phyloP scores from a whole-genome alignment of 2,329 filamentous ascomycete species.

The Meredithiella fracta region DNA sequence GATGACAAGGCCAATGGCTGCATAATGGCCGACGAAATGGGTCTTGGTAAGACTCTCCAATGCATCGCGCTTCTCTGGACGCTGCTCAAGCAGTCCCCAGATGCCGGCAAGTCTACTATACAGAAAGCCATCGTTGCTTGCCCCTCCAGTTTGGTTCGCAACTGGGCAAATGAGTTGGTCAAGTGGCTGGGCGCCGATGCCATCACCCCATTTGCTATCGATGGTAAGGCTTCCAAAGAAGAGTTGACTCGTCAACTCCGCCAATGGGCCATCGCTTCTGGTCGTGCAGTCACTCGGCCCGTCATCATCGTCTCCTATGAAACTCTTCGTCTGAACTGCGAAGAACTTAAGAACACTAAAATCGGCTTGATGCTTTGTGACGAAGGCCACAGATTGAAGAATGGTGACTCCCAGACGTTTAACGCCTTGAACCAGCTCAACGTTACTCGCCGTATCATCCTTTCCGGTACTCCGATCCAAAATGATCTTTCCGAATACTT shows the following conservation, averaged over 20 bases:
- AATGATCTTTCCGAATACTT: conserved; percentile 99
- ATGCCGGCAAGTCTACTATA: conserved; percentile 84
- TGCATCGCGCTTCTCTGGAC: conserved; percentile 97
- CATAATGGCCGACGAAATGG: conserved; percentile 99
- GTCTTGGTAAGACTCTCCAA: conserved; percentile 88
- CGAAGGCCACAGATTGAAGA: conserved; percentile 91
- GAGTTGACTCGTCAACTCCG: conserved; percentile 78
- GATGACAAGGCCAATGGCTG: conserved; percentile 88
- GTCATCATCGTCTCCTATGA: conserved; percentile 98
- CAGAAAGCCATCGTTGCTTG: conserved; percentile 96
- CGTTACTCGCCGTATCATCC: conserved; percentile 77
- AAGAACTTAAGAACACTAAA: conserved; percentile 73
- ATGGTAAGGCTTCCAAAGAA: conserved; percentile 90
- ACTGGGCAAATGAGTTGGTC: conserved; percentile 92
- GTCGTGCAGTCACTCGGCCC: conserved; percentile 75
- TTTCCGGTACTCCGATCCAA: conserved; percentile 94
- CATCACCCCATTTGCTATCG: conserved; percentile 83
- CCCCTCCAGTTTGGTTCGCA: conserved; percentile 86
- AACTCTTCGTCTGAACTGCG: conserved; percentile 77
- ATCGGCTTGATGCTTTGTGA: conserved; percentile 92
- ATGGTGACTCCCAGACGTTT: conserved; percentile 91
- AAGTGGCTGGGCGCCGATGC: conserved; percentile 95
- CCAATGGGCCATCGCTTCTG: conserved; percentile 86
- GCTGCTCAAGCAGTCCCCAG: conserved; percentile 81
- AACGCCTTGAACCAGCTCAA: conserved; percentile 79